Conservation (phyloP, 2,329 filamentous ascomycete species). For the Xylariaceae sp. region DNA sequence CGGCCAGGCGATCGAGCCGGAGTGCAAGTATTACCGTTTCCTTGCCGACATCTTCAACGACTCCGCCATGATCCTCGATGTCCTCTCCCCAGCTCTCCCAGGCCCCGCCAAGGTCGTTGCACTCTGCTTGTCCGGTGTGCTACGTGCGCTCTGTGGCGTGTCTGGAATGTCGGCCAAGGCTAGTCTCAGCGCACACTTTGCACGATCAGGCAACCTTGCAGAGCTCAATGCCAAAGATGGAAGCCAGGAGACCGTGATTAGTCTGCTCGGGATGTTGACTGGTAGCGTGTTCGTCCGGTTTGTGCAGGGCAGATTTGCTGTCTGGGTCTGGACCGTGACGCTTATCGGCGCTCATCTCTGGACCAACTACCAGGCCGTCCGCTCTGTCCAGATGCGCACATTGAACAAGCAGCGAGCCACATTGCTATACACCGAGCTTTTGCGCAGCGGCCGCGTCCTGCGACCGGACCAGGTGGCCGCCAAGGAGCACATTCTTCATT, state of each 20-base stretch:
- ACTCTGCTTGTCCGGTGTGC: slow-evolving; percentile 45
- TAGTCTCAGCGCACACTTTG: slow-evolving; percentile 87
- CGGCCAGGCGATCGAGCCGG: slow-evolving; percentile 77
- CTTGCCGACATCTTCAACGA: slow-evolving; percentile 88
- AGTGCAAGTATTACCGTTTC: slow-evolving; percentile 85
- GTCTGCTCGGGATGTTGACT: slow-evolving; percentile 76
- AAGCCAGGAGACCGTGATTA: slow-evolving; percentile 91
- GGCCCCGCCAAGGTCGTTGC: slow-evolving; percentile 42
- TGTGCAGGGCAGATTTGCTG: slow-evolving; percentile 64
- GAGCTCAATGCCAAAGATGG: slow-evolving; percentile 89
- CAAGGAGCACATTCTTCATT: slow-evolving; percentile 59
- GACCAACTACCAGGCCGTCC: slow-evolving; percentile 83
- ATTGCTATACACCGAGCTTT: slow-evolving; percentile 61
- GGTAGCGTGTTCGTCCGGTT: slow-evolving; percentile 76
- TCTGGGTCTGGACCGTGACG: slow-evolving; percentile 66
- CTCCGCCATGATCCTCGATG: slow-evolving; percentile 77
- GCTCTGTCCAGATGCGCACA: slow-evolving; percentile 74
- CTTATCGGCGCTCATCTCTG: slow-evolving; percentile 72
- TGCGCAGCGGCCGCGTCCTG: slow-evolving; percentile 47
- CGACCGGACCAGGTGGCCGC: slow-evolving; percentile 61
- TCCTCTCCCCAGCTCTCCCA: slow-evolving; percentile 66
- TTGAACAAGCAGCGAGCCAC: slow-evolving; percentile 84
- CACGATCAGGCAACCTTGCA: slow-evolving; percentile 76
- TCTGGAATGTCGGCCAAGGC: slow-evolving; percentile 88
- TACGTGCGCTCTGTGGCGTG: slow-evolving; percentile 72